phyloP scores from a whole-genome alignment of 495 filamentous ascomycete species.

The Penicillium nucicola region DNA sequence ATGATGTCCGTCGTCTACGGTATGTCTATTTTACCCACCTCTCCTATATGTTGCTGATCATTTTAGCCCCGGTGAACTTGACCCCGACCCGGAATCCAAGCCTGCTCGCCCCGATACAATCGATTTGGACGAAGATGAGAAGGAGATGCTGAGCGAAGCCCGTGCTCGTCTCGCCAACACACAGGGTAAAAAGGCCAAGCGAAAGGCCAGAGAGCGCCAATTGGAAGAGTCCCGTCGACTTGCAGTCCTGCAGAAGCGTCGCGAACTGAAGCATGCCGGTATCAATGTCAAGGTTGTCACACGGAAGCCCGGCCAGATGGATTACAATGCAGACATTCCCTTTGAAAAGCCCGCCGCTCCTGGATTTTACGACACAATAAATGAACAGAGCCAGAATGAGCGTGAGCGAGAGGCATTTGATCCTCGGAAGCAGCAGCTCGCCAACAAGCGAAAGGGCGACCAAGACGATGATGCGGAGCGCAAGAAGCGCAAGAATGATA shows the following conservation, averaged over 20 bases:
- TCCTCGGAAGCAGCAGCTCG: conserved; percentile 88
- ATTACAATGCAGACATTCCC: conserved; percentile 98
- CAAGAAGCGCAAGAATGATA: conserved; percentile 85
- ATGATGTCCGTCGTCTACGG: conserved; percentile 84
- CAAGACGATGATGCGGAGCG: conserved; percentile 76
- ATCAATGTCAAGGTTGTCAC: conserved; percentile 98
- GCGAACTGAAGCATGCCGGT: conserved; percentile 93
- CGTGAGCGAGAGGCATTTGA: conserved; percentile 85
- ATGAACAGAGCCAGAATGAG: conserved; percentile 80
- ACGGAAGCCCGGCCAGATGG: conserved; percentile 93
- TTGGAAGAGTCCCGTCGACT: conserved; percentile 89
- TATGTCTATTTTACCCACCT: conserved; percentile 20
- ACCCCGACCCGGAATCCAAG: conserved; percentile 94
- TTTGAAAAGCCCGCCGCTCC: conserved; percentile 89
- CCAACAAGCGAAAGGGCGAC: conserved; percentile 93
- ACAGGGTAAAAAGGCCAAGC: conserved; percentile 98
- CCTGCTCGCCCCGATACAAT: conserved; percentile 97
- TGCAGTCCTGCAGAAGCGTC: conserved; percentile 88
- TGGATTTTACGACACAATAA: conserved; percentile 90
- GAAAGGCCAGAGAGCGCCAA: conserved; percentile 93
- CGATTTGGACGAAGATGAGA: conserved; percentile 97
- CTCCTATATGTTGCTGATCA: conserved; percentile 16
- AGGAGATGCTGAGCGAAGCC: conserved; percentile 98
- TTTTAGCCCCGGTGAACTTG: conserved; percentile 78
- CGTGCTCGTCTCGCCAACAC: conserved; percentile 95